Evolutionary conservation across 352 stramenopile species (phyloP).

Genomic region (Globisporangium solare): DNA sequence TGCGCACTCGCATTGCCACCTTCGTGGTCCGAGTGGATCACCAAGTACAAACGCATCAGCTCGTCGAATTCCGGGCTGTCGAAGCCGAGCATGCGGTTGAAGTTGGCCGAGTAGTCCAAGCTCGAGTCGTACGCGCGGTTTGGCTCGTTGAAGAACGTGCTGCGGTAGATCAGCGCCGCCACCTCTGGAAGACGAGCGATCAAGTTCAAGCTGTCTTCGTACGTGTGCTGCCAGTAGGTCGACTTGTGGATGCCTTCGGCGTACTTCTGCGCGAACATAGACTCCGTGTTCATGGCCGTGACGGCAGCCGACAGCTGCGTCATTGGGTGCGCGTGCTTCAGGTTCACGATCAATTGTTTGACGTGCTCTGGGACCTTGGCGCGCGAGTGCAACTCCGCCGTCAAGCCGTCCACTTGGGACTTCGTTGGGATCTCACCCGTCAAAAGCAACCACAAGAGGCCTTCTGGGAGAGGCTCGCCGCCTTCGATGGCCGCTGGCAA

Average conservation of each 20-base stretch:
- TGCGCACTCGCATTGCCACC: conserved; percentile 98
- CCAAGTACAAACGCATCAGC: conserved; percentile 99
- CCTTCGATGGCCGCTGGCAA: conserved; percentile 90
- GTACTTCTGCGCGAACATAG: conserved; percentile 96
- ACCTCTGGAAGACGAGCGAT: conserved; percentile 97
- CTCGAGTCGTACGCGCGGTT: conserved; percentile 91
- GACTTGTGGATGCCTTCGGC: conserved; percentile 96
- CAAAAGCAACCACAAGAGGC: conserved; percentile 96
- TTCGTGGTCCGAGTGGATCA: conserved; percentile 99
- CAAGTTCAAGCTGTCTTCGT: conserved; percentile 98
- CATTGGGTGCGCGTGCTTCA: conserved; percentile 99
- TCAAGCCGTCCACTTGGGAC: conserved; percentile 94
- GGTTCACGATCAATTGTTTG: conserved; percentile 91
- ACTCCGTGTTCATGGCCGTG: conserved; percentile 94
- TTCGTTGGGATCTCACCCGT: conserved; percentile 97
- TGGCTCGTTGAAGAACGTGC: conserved; percentile 97
- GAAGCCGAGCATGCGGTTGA: conserved; percentile 98
- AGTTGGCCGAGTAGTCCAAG: conserved; percentile 99
- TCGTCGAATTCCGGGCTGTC: conserved; percentile 96
- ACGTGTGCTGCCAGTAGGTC: conserved; percentile 96
- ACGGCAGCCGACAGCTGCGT: conserved; percentile 96
- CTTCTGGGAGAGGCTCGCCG: conserved; percentile 96
- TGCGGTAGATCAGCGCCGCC: conserved; percentile 97
- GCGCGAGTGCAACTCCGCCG: conserved; percentile 93
- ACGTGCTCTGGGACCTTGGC: conserved; percentile 95